Base-by-base conservation (phyloP, 768 basidiomycete species). In the Imleria badia region DNA sequence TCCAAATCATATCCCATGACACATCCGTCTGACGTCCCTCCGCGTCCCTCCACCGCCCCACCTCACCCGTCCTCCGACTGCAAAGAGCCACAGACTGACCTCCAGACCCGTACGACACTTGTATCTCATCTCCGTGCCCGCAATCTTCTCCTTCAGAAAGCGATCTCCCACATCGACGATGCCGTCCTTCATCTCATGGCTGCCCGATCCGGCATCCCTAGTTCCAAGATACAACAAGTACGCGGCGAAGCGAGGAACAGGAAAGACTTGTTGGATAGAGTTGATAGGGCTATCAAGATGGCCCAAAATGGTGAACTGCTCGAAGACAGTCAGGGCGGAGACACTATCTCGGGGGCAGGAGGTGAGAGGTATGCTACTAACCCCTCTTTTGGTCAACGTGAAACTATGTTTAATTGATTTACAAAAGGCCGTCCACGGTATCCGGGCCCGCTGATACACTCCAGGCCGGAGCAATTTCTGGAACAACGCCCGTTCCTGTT, bases 91-190 rank as follows among this genome's bases (percentile, higher is more conserved):
- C 60, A 51, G 48, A 40, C 51, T 1, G 53, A 56, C 51, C 45
- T 20, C 14, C 64, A 58, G 38, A 47, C 53, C 20, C 63, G 56
- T 20, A 66, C 53, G 15, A 63, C 36, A 1, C 63, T 70, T 20
- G 54, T 68, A 56, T 66, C 64, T 38, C 57, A 64, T 59, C 67
- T 68, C 48, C 68, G 67, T 45, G 68, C 66, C 3, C 67, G 55
- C 38, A 70, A 68, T 38, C 63, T 70, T 45, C 67, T 68, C 38
- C 63, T 68, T 46, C 67, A 70, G 45, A 68, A 61, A 56, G 68
- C 67, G 52, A 68, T 68, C 52, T 63, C 68, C 48, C 68, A 60
- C 35, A 68, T 68, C n/a, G 67, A 68, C 42, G 63, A 70, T 58
- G 68, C 66, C 12, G 64, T 68, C 36, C 68, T 68, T 33, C 58